Conservation (phyloP, 1,284 basidiomycete species). For the Sanghuangporus weigelae region DNA sequence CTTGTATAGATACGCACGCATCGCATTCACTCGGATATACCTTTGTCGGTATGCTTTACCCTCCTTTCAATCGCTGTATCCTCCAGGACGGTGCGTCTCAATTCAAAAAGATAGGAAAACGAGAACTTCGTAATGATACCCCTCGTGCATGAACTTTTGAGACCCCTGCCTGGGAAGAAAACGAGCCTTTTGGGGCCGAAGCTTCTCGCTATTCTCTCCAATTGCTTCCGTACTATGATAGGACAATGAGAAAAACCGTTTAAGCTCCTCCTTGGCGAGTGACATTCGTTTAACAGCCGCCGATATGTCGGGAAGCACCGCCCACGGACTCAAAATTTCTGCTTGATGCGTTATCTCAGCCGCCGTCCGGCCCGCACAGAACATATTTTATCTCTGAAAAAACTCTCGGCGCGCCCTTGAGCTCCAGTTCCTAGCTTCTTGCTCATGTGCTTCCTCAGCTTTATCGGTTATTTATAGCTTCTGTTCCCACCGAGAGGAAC, state of each 20-base stretch:
- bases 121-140: neutral
- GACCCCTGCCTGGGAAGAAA: neutral
- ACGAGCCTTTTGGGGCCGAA: neutral
- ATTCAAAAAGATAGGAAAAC: neutral
- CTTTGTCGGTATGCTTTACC: neutral
- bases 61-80: neutral
- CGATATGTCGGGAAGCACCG: neutral
- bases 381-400: neutral
- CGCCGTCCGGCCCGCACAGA: neutral
- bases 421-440: neutral
- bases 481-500: neutral
- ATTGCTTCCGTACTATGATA: neutral
- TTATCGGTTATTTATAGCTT: conserved; percentile 8
- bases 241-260: neutral
- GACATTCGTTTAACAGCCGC: neutral
- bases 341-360: neutral
- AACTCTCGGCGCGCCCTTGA: neutral
- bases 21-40: neutral
- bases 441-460: neutral
- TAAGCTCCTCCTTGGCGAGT: neutral
- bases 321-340: neutral
- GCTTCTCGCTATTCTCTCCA: neutral
- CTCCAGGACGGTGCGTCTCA: neutral
- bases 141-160: neutral
- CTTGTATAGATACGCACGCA: conserved; percentile 12